Conservation (phyloP, 2,329 filamentous ascomycete species). For the Fusarium anguioides region DNA sequence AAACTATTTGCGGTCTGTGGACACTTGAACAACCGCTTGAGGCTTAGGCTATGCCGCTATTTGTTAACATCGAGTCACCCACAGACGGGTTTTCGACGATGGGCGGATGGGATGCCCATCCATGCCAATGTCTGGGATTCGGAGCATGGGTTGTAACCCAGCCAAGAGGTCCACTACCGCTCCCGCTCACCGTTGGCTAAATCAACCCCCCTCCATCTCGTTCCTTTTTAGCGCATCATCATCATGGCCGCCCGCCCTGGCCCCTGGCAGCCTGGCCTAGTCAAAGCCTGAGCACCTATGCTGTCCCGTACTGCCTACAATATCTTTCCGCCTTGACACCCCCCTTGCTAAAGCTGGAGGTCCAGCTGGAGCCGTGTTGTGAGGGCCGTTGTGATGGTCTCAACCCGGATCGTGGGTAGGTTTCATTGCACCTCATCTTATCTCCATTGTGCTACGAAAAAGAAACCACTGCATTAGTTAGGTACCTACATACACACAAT, state of each 20-base stretch:
- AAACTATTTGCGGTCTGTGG: slow-evolving; percentile 24
- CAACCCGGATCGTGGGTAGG: slow-evolving; percentile 30
- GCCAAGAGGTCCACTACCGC: slow-evolving; percentile 32
- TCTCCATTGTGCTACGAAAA: slow-evolving; percentile 20
- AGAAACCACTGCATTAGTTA: background rate
- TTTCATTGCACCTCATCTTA: slow-evolving; percentile 39
- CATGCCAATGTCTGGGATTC: slow-evolving; percentile 36
- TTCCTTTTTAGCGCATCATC: background rate
- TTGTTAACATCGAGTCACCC: slow-evolving; percentile 32
- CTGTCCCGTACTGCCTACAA: no score
- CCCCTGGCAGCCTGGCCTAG: slow-evolving; percentile 4
- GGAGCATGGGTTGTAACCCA: slow-evolving; percentile 20
- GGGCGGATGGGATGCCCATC: slow-evolving; percentile 19
- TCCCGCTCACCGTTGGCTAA: slow-evolving; percentile 40
- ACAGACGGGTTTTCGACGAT: slow-evolving; percentile 26
- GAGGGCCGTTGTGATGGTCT: slow-evolving; percentile 27
- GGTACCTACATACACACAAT: background rate
- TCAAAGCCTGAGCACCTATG: slow-evolving; percentile 1
- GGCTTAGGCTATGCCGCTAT: slow-evolving; percentile 30
- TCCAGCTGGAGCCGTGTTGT: background rate
- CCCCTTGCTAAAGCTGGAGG: background rate
- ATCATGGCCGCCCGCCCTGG: background rate
- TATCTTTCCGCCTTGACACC: background rate
- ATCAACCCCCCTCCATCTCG: slow-evolving; percentile 17
- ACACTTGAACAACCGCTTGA: slow-evolving; percentile 25